phyloP scores from a whole-genome alignment of 1,284 basidiomycete genomes.

The Quambalaria eucalypti region DNA sequence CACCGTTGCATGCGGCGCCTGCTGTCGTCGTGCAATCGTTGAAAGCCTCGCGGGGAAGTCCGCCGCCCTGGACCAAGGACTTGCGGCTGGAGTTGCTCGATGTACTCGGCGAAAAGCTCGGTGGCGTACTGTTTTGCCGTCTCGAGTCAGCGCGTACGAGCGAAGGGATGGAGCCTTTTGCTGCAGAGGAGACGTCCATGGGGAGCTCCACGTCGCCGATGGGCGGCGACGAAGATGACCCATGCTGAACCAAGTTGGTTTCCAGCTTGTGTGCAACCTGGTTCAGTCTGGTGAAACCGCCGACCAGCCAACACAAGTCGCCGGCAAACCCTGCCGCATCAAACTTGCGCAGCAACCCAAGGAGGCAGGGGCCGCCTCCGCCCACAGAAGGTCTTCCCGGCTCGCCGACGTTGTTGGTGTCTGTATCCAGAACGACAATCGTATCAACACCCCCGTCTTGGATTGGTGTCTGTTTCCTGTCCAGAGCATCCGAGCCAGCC shows the following conservation, averaged over 20 bases:
- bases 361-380: constrained; percentile 38
- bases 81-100: background rate
- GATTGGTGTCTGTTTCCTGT: constrained; percentile 5
- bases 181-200: background rate
- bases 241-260: too few species aligned
- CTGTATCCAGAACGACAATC: constrained; percentile 41
- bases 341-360: constrained; percentile 44
- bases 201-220: too few species aligned
- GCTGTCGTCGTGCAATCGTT: constrained; percentile 6
- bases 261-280: background rate
- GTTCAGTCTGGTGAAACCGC: constrained; percentile 14
- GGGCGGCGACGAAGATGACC: too few species aligned
- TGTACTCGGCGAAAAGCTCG: background rate
- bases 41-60: constrained; percentile 38
- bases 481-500: background rate
- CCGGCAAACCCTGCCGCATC: constrained; percentile 34
- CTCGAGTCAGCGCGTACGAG: background rate
- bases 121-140: background rate
- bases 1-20: background rate
- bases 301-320: constrained; percentile 40
- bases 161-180: background rate
- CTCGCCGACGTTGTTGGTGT: constrained; percentile 24
- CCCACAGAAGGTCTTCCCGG: constrained; percentile 35
- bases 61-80: constrained; percentile 32
- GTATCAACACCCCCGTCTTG: background rate